Evolutionary conservation across 2,329 filamentous ascomycete genomes (phyloP), one percentile per base, ranked within the genome.

Genomic region (Malbranchea zuffiana): DNA sequence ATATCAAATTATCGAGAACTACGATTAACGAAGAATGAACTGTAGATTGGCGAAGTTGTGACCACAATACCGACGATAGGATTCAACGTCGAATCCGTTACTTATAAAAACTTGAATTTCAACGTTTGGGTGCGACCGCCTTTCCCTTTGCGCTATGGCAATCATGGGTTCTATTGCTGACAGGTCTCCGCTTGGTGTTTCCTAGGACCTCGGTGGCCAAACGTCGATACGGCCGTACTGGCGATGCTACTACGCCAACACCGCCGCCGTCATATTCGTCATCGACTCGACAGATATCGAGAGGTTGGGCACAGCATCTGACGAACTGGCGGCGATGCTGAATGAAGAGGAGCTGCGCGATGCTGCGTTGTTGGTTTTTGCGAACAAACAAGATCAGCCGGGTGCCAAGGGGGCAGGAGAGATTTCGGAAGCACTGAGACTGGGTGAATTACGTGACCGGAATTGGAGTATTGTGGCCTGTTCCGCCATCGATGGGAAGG

Each of bases 401-500:
- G 90, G 90, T 12, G 88, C 90, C 32, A 93, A 94, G 65, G 90
- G 88, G 2, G 90, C 90, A 1, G 90, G 86, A 12, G 90, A 96
- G 60, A 98, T 98, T 46, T 93, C 84, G 39, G 88, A 96, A 65
- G 88, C 87, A 32, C 64, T 98, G 60, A 81, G 80, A 52, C 65
- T 98, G 48, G 87, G 85, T 37, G 86, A 95, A 62, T 67, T 98
- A 57, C 80, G 88, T 52, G 90, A 98, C 61, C 75, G 90, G 53
- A 98, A 96, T 70, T 98, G 90, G 90, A 96, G 86, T 62, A 98
- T 98, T 57, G 86, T 98, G 59, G 88, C 87, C 15, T 98, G 90
- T 62, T 93, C 84, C 48, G 90, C 90, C 10, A 88, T 98, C 39
- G 90, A 95, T 57, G 90, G 90, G 28, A 82, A 82, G 53, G 90